phyloP scores from a whole-genome alignment of 257 asterid genomes.

The Nicotiana benthamiana region DNA sequence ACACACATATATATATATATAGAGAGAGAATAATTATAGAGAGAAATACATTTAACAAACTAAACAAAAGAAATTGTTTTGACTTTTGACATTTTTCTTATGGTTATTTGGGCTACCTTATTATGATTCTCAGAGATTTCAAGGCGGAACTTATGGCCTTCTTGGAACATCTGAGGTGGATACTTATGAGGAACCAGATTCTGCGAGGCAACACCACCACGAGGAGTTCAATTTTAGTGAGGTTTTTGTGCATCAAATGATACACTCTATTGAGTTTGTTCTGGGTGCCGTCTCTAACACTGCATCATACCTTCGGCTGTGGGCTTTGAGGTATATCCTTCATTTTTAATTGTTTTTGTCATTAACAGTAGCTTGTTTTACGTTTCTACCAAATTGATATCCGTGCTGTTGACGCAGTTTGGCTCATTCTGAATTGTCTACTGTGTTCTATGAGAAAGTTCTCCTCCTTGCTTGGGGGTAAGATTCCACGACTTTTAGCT shows the following conservation, averaged over 20 bases:
- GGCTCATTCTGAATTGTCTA: constrained; percentile 91
- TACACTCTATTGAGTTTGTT: constrained; percentile 87
- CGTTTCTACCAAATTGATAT: not conserved
- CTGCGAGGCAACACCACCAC: constrained; percentile 48
- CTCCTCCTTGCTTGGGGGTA: constrained; percentile 94
- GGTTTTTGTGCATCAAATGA: constrained; percentile 94
- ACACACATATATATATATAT: too few species aligned
- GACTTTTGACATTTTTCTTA: not conserved
- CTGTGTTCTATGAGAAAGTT: constrained; percentile 88
- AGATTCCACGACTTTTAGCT: constrained; percentile 19
- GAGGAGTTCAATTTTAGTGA: constrained; percentile 85
- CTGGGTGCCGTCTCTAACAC: constrained; percentile 96
- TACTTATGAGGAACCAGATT: constrained; percentile 60
- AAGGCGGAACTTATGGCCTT: constrained; percentile 72
- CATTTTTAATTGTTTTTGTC: not conserved
- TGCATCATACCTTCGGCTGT: constrained; percentile 87
- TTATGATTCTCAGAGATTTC: constrained; percentile 56
- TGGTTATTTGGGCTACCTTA: constrained; percentile 1
- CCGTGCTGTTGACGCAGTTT: constrained; percentile 39
- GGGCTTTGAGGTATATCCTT: constrained; percentile 76
- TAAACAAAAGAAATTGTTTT: not conserved
- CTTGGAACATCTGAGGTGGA: constrained; percentile 71
- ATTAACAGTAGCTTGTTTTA: not conserved
- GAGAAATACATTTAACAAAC: not conserved
- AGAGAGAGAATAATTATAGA: not conserved